Evolutionary conservation across 495 filamentous ascomycete species (phyloP).

Genomic region (Penicillium chermesinum): DNA sequence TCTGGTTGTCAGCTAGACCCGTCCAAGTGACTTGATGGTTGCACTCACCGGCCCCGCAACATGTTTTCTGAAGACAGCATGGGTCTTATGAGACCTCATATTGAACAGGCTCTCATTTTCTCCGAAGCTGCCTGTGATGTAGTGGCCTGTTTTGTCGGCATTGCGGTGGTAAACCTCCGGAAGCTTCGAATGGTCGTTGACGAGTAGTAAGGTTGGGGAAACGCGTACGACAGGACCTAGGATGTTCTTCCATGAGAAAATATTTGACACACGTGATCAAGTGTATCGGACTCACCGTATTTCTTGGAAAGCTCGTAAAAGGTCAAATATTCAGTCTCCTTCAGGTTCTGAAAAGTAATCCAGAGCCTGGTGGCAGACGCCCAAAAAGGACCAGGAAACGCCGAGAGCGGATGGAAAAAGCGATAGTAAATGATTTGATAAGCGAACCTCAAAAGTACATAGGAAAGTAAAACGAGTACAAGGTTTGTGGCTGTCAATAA

Average conservation of each 20-base stretch:
- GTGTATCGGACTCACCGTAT: conserved; percentile 36
- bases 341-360: conserved; percentile 44
- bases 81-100: conserved; percentile 43
- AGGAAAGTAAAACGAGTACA: conserved; percentile 21
- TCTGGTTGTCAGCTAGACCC: conserved; percentile 16
- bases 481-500: conserved; percentile 30
- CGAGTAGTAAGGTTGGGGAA: conserved; percentile 41
- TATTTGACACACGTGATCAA: no score
- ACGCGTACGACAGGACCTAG: conserved; percentile 43
- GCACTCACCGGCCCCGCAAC: conserved; percentile 29
- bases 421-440: conserved; percentile 45
- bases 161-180: conserved; percentile 50
- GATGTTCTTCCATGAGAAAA: background rate
- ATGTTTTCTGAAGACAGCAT: conserved; percentile 43
- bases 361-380: conserved; percentile 46
- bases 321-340: conserved; percentile 36
- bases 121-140: conserved; percentile 47
- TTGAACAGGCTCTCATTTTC: conserved; percentile 46
- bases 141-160: conserved; percentile 52
- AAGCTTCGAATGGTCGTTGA: conserved; percentile 43
- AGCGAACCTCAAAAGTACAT: conserved; percentile 22
- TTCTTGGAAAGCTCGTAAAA: conserved; percentile 40
- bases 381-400: conserved; percentile 53
- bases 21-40: background rate
- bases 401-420: conserved; percentile 47